Conservation (phyloP, 805 yeast genomes). For the Brettanomyces nanus region DNA sequence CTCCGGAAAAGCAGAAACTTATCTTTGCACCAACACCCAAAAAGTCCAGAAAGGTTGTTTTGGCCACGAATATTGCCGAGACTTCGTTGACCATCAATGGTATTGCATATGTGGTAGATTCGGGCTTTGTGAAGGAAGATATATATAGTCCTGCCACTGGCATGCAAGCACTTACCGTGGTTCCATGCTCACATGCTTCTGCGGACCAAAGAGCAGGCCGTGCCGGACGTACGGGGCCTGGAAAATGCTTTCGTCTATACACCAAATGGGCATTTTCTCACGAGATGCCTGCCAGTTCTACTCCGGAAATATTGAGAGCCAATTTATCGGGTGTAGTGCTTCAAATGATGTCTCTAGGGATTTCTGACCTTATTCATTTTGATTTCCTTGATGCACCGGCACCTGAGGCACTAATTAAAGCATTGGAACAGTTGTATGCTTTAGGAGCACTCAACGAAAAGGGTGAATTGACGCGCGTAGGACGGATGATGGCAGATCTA, state of each 20-base stretch:
- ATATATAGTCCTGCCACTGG: conserved; percentile 94
- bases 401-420: conserved; percentile 57
- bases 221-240: conserved; percentile 99
- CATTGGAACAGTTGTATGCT: conserved; percentile 76
- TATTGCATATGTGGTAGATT: conserved; percentile 93
- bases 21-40: conserved; percentile 87
- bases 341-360: conserved; percentile 73
- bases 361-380: conserved; percentile 70
- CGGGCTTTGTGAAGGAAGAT: conserved; percentile 94
- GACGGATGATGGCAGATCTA: conserved; percentile 81
- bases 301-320: conserved; percentile 87
- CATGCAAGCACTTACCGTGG: conserved; percentile 87
- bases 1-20: conserved; percentile 69
- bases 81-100: conserved; percentile 96
- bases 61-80: conserved; percentile 97
- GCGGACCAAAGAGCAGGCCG: conserved; percentile 99
- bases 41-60: conserved; percentile 71
- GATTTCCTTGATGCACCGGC: conserved; percentile 92
- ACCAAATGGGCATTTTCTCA: conserved; percentile 75
- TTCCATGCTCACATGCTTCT: conserved; percentile 94
- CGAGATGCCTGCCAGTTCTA: conserved; percentile 71
- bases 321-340: conserved; percentile 73
- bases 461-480: conserved; percentile 72
- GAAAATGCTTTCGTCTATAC: conserved; percentile 86
- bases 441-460: conserved; percentile 77